Percentiles rank a stretch among this genome's conserved stretches.
phyloP scores from a whole-genome alignment of 441 rosid species.

The Erodium chrysanthum region DNA sequence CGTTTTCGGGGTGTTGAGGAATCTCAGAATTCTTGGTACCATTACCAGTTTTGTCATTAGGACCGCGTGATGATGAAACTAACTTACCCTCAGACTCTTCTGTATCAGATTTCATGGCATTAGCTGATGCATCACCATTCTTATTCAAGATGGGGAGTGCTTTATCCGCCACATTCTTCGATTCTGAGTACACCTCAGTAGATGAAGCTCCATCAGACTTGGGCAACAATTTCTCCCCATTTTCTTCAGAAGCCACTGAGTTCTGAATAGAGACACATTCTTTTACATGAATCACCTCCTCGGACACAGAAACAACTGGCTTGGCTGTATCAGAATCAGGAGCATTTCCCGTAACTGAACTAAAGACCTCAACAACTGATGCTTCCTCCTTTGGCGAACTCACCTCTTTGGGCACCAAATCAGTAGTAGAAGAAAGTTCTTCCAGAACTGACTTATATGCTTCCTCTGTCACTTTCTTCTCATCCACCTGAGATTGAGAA shows the following conservation, averaged over 20 bases:
- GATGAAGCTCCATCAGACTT: neutral
- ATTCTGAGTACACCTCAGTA: neutral
- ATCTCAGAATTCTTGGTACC: neutral
- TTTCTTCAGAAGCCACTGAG: neutral
- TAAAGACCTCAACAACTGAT: neutral
- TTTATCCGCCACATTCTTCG: neutral
- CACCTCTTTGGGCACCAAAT: neutral
- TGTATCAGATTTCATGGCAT: neutral
- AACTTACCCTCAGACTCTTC: neutral
- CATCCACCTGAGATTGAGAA: neutral
- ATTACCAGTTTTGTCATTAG: neutral
- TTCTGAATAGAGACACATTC: neutral
- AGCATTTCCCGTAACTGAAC: neutral
- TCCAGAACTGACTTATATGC: neutral
- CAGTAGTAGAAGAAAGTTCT: neutral
- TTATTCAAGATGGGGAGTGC: neutral
- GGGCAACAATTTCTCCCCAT: conserved; percentile 1
- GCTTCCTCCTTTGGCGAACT: neutral
- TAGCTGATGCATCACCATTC: neutral
- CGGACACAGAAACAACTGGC: neutral
- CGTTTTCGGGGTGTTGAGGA: neutral
- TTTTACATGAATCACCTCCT: neutral
- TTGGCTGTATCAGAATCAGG: neutral
- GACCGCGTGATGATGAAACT: neutral
- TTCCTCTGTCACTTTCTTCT: neutral